Evolutionary conservation across 1,284 basidiomycete genomes (phyloP).

Genomic region (Ustanciosporium gigantosporum): DNA sequence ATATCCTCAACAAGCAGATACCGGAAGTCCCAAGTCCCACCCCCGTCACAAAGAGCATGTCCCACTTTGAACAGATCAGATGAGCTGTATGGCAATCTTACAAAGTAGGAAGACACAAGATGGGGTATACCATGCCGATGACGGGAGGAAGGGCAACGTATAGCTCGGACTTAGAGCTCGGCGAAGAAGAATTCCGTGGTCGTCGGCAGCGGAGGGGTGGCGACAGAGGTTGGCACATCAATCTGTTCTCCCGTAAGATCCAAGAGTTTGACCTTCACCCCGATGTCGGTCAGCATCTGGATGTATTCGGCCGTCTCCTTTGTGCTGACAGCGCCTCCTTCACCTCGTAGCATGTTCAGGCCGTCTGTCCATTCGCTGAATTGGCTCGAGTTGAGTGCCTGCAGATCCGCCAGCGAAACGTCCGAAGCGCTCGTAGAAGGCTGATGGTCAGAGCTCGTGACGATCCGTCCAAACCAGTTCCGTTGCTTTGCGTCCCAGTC

Average conservation of each 20-base stretch:
- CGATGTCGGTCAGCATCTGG: constrained; percentile 78
- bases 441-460: constrained; percentile 43
- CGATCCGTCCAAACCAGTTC: background rate
- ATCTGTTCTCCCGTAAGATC: constrained; percentile 61
- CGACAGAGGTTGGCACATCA: constrained; percentile 38
- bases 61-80: no score
- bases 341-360: constrained; percentile 70
- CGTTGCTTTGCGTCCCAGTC: background rate
- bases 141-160: no score
- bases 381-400: constrained; percentile 79
- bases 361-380: constrained; percentile 98
- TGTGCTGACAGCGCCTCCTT: constrained; percentile 50
- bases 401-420: constrained; percentile 75
- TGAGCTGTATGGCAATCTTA: no score
- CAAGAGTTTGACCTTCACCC: constrained; percentile 85
- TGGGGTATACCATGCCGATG: no score
- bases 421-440: constrained; percentile 43
- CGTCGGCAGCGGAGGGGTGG: constrained; percentile 38
- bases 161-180: constrained; percentile 24
- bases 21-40: no score
- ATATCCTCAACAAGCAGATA: no score
- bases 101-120: no score
- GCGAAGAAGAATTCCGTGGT: constrained; percentile 57
- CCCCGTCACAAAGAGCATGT: no score
- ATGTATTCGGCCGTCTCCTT: constrained; percentile 54